phyloP scores from a whole-genome alignment of 2,329 filamentous ascomycete genomes.

The Beauveria medogensis region DNA sequence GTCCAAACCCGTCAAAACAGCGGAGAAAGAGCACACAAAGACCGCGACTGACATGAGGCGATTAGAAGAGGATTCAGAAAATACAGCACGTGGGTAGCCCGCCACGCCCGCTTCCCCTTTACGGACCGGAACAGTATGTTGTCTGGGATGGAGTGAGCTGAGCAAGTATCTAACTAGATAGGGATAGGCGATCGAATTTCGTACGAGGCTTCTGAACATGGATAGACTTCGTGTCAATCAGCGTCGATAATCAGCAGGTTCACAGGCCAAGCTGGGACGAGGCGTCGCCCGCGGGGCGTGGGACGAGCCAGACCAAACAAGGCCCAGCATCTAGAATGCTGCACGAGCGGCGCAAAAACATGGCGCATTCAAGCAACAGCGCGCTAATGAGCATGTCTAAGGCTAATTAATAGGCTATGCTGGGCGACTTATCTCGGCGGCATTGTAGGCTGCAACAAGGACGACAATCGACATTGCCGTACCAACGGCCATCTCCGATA shows the following conservation, averaged over 20 bases:
- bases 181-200: not conserved
- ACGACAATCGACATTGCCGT: not conserved
- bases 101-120: not conserved
- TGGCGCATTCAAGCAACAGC: not conserved
- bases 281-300: not conserved
- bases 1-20: not conserved
- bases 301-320: not conserved
- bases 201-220: not conserved
- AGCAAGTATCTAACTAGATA: not conserved
- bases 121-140: not conserved
- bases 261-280: not conserved
- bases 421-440: not conserved
- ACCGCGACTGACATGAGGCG: not conserved
- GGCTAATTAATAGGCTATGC: not conserved
- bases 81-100: not conserved
- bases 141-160: not conserved
- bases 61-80: not conserved
- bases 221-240: slow-evolving; percentile 1
- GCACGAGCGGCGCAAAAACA: not conserved
- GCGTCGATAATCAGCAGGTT: not conserved
- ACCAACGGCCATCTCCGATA: not conserved
- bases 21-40: not conserved
- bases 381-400: not conserved
- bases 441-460: not conserved
- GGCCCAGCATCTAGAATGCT: not conserved